Base-by-base conservation (phyloP, 345 rosid genomes). In the Linum trigynum region DNA sequence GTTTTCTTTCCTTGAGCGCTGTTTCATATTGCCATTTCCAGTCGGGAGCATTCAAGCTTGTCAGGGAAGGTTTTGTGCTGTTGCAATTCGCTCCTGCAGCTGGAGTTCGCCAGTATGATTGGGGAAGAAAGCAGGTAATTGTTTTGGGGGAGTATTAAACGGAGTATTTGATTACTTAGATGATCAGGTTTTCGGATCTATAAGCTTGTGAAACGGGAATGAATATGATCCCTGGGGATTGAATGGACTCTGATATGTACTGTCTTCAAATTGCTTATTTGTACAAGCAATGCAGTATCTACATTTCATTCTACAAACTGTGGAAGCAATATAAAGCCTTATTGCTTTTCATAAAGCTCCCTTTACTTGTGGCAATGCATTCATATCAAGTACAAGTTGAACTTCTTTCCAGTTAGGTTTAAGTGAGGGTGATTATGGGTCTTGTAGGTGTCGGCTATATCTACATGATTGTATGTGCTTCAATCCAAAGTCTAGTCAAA, bases 61-160 rank as follows among this genome's bases (percentile, higher is more conserved):
- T 82, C 32, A 90, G 72, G 72, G 97, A 90, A 71, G 97, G 97
- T 63, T 82, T 69, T 64, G 75, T 86, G 70, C 56, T 83, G 65
- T 86, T 90, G 39, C 94, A 92, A 67, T 92, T 92, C 71, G 97
- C 98, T 11, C 98, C 96, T 65, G 88, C 97, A 0, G 80, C 84
- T 2, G 88, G 89, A 67, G 78, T 79, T 59, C 84, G 96, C 6
- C 82, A 79, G 38, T 92, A 92, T 64, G 98, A 92, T 79, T 92
- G 98, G 98, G 81, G 84, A 45, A 81, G 80, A 71, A 92, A 92
- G 75, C 98, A 90, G 96, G 98, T 92, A 56, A 67, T 39, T 12
- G 4, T 16, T 3, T 9, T 2, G 6, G 10, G 10, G 32, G 32
- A 23, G 32, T 23, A 23, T 23, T 23, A 23, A 23, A 23, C 32